These are phyloP conservation scores for Coelastrella sp. DNA, from an alignment of 139 green algal genomes.

Conservation along the genomic window DNA sequence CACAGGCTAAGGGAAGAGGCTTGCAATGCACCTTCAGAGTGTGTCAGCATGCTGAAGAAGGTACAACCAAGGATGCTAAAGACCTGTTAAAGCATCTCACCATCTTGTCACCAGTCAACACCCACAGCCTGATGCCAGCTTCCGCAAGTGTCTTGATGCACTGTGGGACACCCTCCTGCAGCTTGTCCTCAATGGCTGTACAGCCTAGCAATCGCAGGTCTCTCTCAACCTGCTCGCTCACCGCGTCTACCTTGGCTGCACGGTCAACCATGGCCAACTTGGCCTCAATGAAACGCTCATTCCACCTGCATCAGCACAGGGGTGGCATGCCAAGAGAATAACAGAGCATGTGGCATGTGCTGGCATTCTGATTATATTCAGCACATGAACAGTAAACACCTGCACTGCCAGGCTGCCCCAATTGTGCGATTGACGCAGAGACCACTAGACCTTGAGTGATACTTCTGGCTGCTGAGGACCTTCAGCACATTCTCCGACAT, in stretches of 20 bases:
- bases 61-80: too few relatives aligned
- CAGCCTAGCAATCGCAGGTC: conserved; percentile 89
- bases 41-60: background rate
- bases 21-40: too few relatives aligned
- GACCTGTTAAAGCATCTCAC: background rate
- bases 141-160: conserved; percentile 89
- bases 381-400: background rate
- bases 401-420: background rate
- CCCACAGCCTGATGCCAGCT: conserved; percentile 93
- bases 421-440: too few relatives aligned
- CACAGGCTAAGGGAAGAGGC: too few relatives aligned
- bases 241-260: conserved; percentile 63
- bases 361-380: background rate
- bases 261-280: conserved; percentile 61
- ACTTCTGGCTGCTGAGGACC: too few relatives aligned
- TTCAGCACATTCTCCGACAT: too few relatives aligned
- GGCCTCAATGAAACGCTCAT: conserved; percentile 57
- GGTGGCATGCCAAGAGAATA: too few relatives aligned
- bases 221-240: conserved; percentile 70
- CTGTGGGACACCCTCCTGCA: conserved; percentile 95
- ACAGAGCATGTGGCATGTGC: background rate
- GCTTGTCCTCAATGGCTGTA: conserved; percentile 99
- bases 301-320: conserved; percentile 32
- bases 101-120: conserved; percentile 89
- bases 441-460: too few relatives aligned